Conservation (phyloP, 2,329 filamentous ascomycete species). For the Pseudogymnoascus sp. region DNA sequence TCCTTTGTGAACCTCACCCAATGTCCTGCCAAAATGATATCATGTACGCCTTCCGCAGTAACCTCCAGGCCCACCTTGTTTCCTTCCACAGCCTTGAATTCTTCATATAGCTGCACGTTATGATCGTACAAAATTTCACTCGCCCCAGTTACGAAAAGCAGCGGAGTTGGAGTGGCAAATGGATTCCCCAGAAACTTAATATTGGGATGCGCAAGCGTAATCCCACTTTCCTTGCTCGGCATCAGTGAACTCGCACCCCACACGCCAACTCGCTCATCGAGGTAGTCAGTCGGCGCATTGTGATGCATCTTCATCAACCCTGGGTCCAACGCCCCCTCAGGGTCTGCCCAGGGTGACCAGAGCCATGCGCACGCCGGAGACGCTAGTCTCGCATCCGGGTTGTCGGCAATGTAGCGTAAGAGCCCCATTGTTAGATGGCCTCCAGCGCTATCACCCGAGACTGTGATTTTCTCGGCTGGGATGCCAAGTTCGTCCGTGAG, state of each 20-base stretch:
- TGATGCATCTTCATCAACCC: constrained; percentile 9
- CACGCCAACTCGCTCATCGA: constrained; percentile 31
- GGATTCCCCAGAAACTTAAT: constrained; percentile 32
- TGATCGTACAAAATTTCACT: constrained; percentile 38
- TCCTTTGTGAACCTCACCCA: constrained; percentile 38
- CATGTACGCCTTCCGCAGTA: constrained; percentile 38
- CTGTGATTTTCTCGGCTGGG: constrained; percentile 34
- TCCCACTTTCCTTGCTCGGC: constrained; percentile 18
- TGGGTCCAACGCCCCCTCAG: constrained; percentile 27
- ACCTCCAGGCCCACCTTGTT: constrained; percentile 37
- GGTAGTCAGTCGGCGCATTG: constrained; percentile 34
- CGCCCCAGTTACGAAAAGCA: constrained; percentile 37
- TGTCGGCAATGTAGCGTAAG: constrained; percentile 40
- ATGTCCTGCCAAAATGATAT: constrained; percentile 37
- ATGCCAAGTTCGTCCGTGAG: constrained; percentile 33
- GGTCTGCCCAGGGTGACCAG: constrained; percentile 39
- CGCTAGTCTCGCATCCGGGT: constrained; percentile 28
- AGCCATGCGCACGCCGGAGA: constrained; percentile 34
- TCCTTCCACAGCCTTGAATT: constrained; percentile 32
- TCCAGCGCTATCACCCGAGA: constrained; percentile 45
- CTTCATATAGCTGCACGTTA: constrained; percentile 31
- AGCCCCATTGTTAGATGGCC: constrained; percentile 40
- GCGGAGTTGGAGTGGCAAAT: constrained; percentile 34
- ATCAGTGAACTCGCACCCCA: constrained; percentile 38
- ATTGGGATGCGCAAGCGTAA: constrained; percentile 31